phyloP scores from a whole-genome alignment of 2,329 filamentous ascomycete species.

The Colletotrichum destructivum region DNA sequence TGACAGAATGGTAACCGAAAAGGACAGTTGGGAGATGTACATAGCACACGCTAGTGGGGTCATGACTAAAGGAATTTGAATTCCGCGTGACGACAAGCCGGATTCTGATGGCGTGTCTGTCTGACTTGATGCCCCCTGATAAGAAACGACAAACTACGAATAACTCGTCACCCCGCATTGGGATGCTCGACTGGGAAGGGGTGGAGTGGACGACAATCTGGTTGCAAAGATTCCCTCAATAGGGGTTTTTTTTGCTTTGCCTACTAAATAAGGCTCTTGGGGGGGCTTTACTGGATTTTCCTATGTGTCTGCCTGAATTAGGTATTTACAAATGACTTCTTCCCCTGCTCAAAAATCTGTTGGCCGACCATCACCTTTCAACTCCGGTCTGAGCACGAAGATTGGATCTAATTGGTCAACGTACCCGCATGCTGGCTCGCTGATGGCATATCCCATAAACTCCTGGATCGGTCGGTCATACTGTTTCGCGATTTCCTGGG shows the following conservation, averaged over 20 bases:
- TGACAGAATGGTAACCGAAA: background rate
- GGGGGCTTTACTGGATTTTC: no score
- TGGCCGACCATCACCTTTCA: slow-evolving; percentile 28
- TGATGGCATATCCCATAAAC: slow-evolving; percentile 34
- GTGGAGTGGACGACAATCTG: no score
- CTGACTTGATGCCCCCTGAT: no score
- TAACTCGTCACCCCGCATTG: no score
- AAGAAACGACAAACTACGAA: no score
- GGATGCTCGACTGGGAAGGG: no score
- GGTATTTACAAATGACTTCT: background rate
- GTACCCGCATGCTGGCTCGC: slow-evolving; percentile 36
- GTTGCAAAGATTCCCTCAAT: no score
- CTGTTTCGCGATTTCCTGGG: slow-evolving; percentile 16
- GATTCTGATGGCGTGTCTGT: background rate
- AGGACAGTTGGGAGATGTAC: background rate
- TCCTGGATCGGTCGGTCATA: slow-evolving; percentile 24
- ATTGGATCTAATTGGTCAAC: slow-evolving; percentile 34
- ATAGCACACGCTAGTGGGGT: background rate
- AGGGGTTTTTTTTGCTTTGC: no score
- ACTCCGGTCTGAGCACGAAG: slow-evolving; percentile 26
- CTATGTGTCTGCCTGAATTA: no score
- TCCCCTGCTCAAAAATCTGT: slow-evolving; percentile 18
- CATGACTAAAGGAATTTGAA: slow-evolving; percentile 19
- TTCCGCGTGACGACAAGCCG: slow-evolving; percentile 1
- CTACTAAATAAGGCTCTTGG: no score